phyloP scores from a whole-genome alignment of 768 basidiomycete species.

The Tylopilus subfusipes region DNA sequence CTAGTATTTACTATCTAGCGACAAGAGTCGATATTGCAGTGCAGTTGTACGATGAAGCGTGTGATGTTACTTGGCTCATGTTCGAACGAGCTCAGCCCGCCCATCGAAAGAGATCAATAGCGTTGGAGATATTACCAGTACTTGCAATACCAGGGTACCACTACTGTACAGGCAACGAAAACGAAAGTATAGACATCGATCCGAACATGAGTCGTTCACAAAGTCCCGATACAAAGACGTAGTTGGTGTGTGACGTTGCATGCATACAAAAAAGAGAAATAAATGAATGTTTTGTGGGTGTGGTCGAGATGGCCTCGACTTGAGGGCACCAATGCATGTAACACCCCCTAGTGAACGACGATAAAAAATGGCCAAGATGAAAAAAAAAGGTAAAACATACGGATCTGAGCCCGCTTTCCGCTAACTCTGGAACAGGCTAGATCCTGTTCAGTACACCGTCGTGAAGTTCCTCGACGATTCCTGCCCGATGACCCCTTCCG shows the following conservation, averaged over 20 bases:
- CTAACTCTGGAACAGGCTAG: not conserved
- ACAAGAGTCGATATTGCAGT: no score
- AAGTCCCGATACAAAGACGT: slow-evolving; percentile 8
- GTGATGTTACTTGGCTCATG: not conserved
- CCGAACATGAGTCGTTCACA: not conserved
- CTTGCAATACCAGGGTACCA: slow-evolving; percentile 1
- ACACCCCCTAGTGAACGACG: slow-evolving; percentile 11
- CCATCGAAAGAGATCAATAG: not conserved
- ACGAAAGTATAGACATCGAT: not conserved
- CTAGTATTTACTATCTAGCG: not conserved
- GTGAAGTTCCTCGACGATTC: slow-evolving; percentile 59
- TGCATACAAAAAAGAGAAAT: slow-evolving; percentile 13
- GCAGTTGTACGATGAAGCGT: no score
- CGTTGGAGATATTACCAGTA: not conserved
- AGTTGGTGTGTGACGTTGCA: not conserved
- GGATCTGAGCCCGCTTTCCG: slow-evolving; percentile 2
- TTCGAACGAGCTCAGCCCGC: not conserved
- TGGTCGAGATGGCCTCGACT: slow-evolving; percentile 8
- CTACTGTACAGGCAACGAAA: slow-evolving; percentile 11
- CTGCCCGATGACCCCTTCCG: slow-evolving; percentile 49
- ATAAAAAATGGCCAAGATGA: not conserved
- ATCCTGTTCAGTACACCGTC: slow-evolving; percentile 38
- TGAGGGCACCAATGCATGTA: slow-evolving; percentile 9
- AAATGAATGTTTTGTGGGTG: slow-evolving; percentile 6
- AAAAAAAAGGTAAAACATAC: not conserved